These are phyloP conservation scores for Prototheca wickerhamii DNA, from an alignment of 163 green algal genomes.

Conservation along the genomic window DNA sequence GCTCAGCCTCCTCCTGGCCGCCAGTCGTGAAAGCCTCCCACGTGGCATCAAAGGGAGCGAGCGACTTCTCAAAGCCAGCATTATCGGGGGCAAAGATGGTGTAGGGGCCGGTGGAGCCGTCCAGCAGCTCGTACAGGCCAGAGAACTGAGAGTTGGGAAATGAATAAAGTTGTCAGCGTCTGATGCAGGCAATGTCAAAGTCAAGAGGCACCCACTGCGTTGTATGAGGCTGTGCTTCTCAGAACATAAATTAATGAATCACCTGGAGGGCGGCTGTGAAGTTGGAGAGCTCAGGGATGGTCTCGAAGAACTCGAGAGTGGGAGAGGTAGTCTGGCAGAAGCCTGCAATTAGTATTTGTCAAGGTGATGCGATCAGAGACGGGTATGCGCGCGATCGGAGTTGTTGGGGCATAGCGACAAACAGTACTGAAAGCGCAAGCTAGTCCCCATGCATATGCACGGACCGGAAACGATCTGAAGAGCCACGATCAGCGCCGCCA, in stretches of 20 bases:
- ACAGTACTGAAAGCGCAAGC: too few relatives aligned
- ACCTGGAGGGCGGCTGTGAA: not conserved
- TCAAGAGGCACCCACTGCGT: too few relatives aligned
- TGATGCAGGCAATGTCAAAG: too few relatives aligned
- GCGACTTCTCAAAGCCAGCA: not conserved
- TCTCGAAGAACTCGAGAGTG: not conserved
- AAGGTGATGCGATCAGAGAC: too few relatives aligned
- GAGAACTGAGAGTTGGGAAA: not conserved
- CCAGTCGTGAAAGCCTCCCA: not conserved
- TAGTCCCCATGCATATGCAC: too few relatives aligned
- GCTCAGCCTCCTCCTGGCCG: not conserved
- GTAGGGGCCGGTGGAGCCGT: not conserved
- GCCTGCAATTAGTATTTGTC: too few relatives aligned
- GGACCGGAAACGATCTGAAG: too few relatives aligned
- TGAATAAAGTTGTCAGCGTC: not conserved
- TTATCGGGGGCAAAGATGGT: constrained; percentile 1
- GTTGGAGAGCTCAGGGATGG: not conserved
- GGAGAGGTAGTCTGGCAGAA: too few relatives aligned
- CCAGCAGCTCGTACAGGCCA: not conserved
- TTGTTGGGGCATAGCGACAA: too few relatives aligned
- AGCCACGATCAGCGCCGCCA: too few relatives aligned
- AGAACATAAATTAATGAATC: not conserved
- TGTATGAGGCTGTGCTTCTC: too few relatives aligned
- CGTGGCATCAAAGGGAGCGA: not conserved
- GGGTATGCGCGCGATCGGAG: too few relatives aligned